Base-by-base conservation (phyloP, 805 yeast genomes). In the Hanseniaspora pseudoguilliermondii region DNA sequence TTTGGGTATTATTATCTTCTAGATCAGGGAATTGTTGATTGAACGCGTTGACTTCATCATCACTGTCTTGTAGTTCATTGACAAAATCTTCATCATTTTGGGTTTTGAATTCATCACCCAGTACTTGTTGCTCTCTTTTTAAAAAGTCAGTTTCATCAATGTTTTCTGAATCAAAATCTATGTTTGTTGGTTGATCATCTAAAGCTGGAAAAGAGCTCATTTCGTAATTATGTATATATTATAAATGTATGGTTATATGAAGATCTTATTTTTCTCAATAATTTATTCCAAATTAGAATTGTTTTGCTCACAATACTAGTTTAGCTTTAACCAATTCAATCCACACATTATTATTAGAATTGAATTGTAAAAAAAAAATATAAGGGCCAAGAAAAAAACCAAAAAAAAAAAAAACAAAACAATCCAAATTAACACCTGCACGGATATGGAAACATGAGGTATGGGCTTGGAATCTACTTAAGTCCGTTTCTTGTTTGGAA, bases 151-250 rank as follows among this genome's bases (percentile, higher is more conserved):
- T 71, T 49, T 67, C 75, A 18, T 46, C 46, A 18, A 23, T 67
- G 29, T 66, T 71, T 15, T 27, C 60, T 66, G 34, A 64, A 68
- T 48, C 66, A 34, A 46, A 46, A 8, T 46, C 49, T 23, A 46
- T 15, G n/a, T 32, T 20, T 13, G 56, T 46, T 18, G 56, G 56
- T 29, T 53, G 56, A 47, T 78, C 76, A 54, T 78, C 82, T 60
- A 84, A 73, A 59, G 79, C 88, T 49, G 95, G 93, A 67, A 80
- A 53, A 84, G 69, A 83, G 83, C 60, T 85, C 91, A 55, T 86
- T 80, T 29, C 20, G 23, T n/a, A 6, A 16, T 5, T 25, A 16
- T 50, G 18, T 48, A 9, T 23, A 35, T 39, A 42, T 7, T 40
- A 2, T 47, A 36, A 52, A 27, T 39, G 27, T 21, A 41, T 15